A percentile compares a stretch with the other conserved stretches of the same genome.
These are phyloP conservation scores for Phyllosticta citrichinensis DNA, from an alignment of 2,329 filamentous ascomycete genomes.

Conservation along the genomic window DNA sequence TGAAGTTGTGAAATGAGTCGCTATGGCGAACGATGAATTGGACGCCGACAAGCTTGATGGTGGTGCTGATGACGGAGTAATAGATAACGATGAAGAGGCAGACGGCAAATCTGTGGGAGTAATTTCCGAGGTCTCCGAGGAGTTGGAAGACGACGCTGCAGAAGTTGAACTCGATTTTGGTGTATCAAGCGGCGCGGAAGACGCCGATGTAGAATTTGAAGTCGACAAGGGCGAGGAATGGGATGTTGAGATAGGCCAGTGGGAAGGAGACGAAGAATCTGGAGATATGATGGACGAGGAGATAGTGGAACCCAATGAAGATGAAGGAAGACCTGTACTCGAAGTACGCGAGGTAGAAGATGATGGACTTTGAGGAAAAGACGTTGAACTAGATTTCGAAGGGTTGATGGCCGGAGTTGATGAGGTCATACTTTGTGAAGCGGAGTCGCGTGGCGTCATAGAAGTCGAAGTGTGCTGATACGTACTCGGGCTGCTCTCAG, in stretches of 20 bases:
- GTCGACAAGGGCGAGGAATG: not conserved
- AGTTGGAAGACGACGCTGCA: no score
- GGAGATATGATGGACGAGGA: not conserved
- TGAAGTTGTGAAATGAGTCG: not conserved
- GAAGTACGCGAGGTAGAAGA: not conserved
- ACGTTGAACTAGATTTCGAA: no score
- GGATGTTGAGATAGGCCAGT: not conserved
- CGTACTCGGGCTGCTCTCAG: not conserved
- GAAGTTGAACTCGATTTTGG: no score
- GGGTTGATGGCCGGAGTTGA: not conserved
- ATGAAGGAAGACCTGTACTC: no score
- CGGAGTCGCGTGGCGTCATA: not conserved
- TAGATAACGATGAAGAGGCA: not conserved
- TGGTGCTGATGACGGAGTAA: not conserved
- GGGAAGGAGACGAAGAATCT: not conserved
- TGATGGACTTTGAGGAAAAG: not conserved
- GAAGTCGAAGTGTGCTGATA: not conserved
- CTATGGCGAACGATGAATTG: not conserved
- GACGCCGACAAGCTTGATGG: not conserved
- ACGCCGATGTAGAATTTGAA: not conserved
- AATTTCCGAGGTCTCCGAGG: no score
- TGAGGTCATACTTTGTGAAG: not conserved
- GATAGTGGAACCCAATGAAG: not conserved
- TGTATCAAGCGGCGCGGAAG: no score
- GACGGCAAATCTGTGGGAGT: no score